Percentiles rank a stretch among this genome's conserved stretches.
These are phyloP conservation scores for Macrotyloma uniflorum DNA, from an alignment of 306 rosid species.

Conservation along the genomic window DNA sequence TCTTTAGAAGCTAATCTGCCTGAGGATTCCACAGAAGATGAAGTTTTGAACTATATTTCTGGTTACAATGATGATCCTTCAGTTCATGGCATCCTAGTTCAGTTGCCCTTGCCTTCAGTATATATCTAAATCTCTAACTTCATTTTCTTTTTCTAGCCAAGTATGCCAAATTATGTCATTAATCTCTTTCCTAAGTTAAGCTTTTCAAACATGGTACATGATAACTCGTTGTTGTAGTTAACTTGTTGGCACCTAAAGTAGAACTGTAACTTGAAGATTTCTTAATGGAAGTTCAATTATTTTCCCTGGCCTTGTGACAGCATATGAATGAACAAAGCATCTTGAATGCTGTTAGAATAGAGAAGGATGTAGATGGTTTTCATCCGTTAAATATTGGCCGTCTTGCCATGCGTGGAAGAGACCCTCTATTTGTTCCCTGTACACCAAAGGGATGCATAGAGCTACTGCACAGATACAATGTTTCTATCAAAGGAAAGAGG, in stretches of 20 bases:
- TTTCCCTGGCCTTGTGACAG: slow-evolving; percentile 48
- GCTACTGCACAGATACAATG: slow-evolving; percentile 66
- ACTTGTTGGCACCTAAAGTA: too few species aligned
- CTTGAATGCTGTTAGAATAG: slow-evolving; percentile 74
- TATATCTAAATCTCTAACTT: slow-evolving; percentile 31
- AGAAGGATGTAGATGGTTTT: slow-evolving; percentile 93
- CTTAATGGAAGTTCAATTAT: slow-evolving; percentile 29
- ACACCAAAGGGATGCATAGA: slow-evolving; percentile 97
- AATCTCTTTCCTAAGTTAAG: not conserved
- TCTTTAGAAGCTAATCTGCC: slow-evolving; percentile 72
- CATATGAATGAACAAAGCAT: slow-evolving; percentile 78
- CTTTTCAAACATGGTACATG: not conserved
- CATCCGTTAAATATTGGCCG: slow-evolving; percentile 88
- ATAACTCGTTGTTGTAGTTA: too few species aligned
- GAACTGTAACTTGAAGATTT: too few species aligned
- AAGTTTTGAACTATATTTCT: slow-evolving; percentile 60
- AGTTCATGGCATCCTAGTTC: slow-evolving; percentile 91
- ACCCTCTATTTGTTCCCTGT: slow-evolving; percentile 87
- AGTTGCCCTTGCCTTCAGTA: slow-evolving; percentile 81
- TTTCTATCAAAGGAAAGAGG: slow-evolving; percentile 78
- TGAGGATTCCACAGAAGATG: slow-evolving; percentile 64
- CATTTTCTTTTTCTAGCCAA: too few species aligned
- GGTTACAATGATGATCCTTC: slow-evolving; percentile 71
- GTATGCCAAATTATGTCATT: slow-evolving; percentile 8
- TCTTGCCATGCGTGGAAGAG: slow-evolving; percentile 92